A percentile compares a stretch with the other conserved stretches of the same genome.
phyloP scores from a whole-genome alignment of 108 stramenopile species.

The Nitzschia sp. region DNA sequence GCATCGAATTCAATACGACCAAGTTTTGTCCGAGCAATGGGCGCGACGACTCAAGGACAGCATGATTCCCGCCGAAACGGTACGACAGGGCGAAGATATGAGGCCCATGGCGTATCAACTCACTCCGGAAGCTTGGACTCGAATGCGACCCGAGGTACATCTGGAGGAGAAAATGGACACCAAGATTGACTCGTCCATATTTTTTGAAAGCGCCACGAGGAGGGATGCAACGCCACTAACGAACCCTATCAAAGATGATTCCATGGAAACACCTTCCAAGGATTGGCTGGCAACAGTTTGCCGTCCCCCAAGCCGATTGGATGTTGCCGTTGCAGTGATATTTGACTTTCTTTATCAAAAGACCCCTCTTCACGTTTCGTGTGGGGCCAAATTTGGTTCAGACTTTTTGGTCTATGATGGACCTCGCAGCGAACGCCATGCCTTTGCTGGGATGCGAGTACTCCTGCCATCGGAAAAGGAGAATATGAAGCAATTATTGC shows the following conservation, averaged over 20 bases:
- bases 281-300: conserved; percentile 10
- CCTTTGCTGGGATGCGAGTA: conserved; percentile 87
- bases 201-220: background rate
- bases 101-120: conserved; percentile 75
- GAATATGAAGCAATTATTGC: conserved; percentile 18
- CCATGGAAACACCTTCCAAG: background rate
- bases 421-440: conserved; percentile 72
- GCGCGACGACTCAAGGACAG: conserved; percentile 41
- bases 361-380: conserved; percentile 58
- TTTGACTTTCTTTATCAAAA: conserved; percentile 55
- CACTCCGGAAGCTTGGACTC: conserved; percentile 70
- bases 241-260: background rate
- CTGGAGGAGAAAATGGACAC: background rate
- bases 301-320: conserved; percentile 20
- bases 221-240: background rate
- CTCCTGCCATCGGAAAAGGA: conserved; percentile 15
- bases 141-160: conserved; percentile 45
- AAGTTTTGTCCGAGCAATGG: conserved; percentile 56
- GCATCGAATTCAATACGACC: conserved; percentile 34
- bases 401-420: conserved; percentile 87
- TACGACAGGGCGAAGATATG: conserved; percentile 61
- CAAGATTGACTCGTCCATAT: background rate
- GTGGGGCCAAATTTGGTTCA: conserved; percentile 86
- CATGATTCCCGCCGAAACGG: conserved; percentile 55
- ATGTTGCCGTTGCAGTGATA: conserved; percentile 35